phyloP scores from a whole-genome alignment of 208 protist genomes.

The Trypanosoma conorhini region DNA sequence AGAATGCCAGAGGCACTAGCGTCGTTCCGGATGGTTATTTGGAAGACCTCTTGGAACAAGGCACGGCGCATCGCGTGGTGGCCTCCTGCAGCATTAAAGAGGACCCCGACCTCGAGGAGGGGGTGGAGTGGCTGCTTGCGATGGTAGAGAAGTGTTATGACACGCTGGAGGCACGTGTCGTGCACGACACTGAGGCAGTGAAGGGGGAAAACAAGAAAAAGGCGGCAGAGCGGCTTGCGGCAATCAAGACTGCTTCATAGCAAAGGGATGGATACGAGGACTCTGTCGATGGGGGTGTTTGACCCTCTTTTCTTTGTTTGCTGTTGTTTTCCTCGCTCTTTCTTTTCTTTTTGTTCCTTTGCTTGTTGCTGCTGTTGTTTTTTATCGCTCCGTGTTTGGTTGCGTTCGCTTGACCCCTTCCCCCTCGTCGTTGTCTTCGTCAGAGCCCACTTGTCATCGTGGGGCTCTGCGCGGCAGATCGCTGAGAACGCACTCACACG shows the following conservation, averaged over 20 bases:
- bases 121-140: conserved; percentile 87
- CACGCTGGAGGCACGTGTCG: conserved; percentile 51
- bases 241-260: conserved; percentile 34
- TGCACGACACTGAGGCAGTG: conserved; percentile 54
- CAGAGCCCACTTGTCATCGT: not conserved
- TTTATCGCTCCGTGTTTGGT: not conserved
- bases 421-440: not conserved
- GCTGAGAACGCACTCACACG: not conserved
- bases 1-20: conserved; percentile 55
- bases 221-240: conserved; percentile 60
- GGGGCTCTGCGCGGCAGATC: not conserved
- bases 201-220: conserved; percentile 76
- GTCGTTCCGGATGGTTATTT: conserved; percentile 85
- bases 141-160: conserved; percentile 68
- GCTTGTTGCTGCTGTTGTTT: not conserved
- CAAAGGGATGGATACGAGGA: conserved; percentile 4
- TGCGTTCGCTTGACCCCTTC: not conserved
- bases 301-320: not conserved
- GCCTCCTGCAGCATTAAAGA: conserved; percentile 80
- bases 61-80: conserved; percentile 56
- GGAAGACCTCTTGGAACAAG: conserved; percentile 42
- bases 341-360: not conserved
- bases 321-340: not conserved
- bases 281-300: not conserved
- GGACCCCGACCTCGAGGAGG: conserved; percentile 68